Evolutionary conservation across 192 early-diverging fungal genomes (phyloP).

Genomic region (Backusella parvicylindrica): DNA sequence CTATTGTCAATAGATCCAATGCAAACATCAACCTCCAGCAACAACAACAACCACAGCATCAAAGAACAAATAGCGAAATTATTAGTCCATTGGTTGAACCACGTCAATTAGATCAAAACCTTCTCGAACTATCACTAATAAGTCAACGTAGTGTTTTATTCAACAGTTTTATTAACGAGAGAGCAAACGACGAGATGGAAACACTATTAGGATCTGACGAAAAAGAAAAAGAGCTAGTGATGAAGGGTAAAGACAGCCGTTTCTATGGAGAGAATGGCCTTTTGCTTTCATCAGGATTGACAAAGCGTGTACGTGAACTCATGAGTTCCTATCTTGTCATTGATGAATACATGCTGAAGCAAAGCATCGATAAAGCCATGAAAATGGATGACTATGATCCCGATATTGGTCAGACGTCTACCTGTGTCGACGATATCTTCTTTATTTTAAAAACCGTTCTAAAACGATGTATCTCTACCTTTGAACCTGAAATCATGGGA

Average conservation of each 20-base stretch:
- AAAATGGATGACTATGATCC: conserved; percentile 59
- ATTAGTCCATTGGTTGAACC: conserved; percentile 57
- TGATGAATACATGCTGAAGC: conserved; percentile 73
- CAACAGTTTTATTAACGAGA: conserved; percentile 77
- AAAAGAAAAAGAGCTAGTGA: conserved; percentile 12
- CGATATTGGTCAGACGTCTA: conserved; percentile 34
- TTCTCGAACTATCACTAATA: conserved; percentile 81
- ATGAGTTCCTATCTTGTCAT: conserved; percentile 67
- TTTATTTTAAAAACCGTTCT: conserved; percentile 82
- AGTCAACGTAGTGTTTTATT: conserved; percentile 76
- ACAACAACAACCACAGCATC: background rate
- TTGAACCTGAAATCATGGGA: conserved; percentile 63
- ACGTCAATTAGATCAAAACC: conserved; percentile 72
- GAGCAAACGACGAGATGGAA: conserved; percentile 56
- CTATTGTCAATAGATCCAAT: background rate
- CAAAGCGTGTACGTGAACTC: conserved; percentile 55
- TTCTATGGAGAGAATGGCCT: conserved; percentile 54
- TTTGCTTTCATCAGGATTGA: conserved; percentile 53
- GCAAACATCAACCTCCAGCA: conserved; percentile 13
- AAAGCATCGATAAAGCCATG: conserved; percentile 77
- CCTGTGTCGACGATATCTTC: conserved; percentile 91
- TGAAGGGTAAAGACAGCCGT: conserved; percentile 36
- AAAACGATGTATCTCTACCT: conserved; percentile 68
- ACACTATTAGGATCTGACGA: conserved; percentile 23
- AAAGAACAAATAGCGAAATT: conserved; percentile 14